phyloP scores from a whole-genome alignment of 2,329 filamentous ascomycete genomes.

The Aureobasidium musti region DNA sequence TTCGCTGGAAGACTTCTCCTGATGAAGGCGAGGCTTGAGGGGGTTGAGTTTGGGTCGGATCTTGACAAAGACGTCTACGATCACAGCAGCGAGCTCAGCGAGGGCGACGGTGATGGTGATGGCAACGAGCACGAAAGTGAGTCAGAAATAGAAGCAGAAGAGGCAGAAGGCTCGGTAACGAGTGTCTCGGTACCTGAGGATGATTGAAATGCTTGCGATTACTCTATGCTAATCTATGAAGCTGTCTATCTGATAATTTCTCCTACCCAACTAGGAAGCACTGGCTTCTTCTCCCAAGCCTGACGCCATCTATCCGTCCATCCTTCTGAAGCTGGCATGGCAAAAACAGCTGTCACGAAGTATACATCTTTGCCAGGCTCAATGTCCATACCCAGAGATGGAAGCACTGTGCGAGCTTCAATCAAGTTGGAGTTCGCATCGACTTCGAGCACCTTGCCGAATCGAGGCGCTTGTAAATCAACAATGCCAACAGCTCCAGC shows the following conservation, averaged over 20 bases:
- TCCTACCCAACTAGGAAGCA: constrained; percentile 31
- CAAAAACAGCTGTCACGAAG: constrained; percentile 73
- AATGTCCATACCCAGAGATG: constrained; percentile 66
- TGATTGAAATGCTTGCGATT: not conserved
- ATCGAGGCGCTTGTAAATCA: constrained; percentile 50
- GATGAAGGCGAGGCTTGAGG: not conserved
- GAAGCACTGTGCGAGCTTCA: constrained; percentile 70
- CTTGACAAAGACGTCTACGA: not conserved
- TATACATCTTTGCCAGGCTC: constrained; percentile 60
- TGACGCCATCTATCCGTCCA: constrained; percentile 57
- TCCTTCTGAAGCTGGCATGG: constrained; percentile 61
- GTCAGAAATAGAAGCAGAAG: not conserved
- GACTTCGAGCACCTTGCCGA: constrained; percentile 68
- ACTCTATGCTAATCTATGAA: not conserved
- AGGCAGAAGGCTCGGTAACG: too few species aligned
- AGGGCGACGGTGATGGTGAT: too few species aligned
- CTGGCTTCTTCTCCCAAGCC: constrained; percentile 44
- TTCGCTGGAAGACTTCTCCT: not conserved
- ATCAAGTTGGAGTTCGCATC: constrained; percentile 79
- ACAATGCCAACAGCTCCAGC: constrained; percentile 56
- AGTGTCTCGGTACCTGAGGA: too few species aligned
- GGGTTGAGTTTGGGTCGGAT: not conserved
- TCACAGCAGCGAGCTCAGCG: not conserved
- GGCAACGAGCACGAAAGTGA: not conserved
- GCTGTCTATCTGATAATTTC: not conserved